These are phyloP conservation scores for Cercophora newfieldiana DNA, from an alignment of 495 filamentous ascomycete genomes.

Conservation along the genomic window DNA sequence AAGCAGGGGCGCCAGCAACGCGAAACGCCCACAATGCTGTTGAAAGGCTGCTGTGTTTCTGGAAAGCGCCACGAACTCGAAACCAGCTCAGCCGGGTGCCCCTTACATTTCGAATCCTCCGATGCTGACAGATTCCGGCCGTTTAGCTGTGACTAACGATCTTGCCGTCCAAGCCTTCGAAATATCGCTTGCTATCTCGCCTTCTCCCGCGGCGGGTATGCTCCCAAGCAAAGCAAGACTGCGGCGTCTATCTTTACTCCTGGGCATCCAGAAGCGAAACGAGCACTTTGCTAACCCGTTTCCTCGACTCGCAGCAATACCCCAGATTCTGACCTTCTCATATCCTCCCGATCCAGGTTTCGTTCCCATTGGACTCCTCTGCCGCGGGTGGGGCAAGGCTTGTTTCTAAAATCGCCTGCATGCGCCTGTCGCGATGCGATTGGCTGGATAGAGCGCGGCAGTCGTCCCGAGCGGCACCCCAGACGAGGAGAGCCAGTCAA, in stretches of 20 bases:
- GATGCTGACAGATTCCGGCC: no score
- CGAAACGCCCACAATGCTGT: neutral
- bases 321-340: neutral
- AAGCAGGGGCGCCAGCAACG: neutral
- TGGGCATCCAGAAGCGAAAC: neutral
- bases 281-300: neutral
- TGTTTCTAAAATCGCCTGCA: constrained; percentile 3
- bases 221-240: neutral
- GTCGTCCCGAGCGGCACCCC: neutral
- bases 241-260: neutral
- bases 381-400: neutral
- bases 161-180: no score
- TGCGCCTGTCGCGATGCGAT: neutral
- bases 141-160: no score
- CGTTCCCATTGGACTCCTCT: neutral
- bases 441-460: neutral
- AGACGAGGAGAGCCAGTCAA: neutral
- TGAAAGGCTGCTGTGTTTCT: neutral
- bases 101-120: neutral
- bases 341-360: neutral
- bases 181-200: neutral
- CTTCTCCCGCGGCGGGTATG: neutral
- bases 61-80: neutral
- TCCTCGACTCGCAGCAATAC: neutral
- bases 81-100: neutral